Percentiles rank a stretch among this genome's conserved stretches.
These are phyloP conservation scores for Lasiosphaeria ovina DNA, from an alignment of 495 filamentous ascomycete genomes.

Conservation along the genomic window DNA sequence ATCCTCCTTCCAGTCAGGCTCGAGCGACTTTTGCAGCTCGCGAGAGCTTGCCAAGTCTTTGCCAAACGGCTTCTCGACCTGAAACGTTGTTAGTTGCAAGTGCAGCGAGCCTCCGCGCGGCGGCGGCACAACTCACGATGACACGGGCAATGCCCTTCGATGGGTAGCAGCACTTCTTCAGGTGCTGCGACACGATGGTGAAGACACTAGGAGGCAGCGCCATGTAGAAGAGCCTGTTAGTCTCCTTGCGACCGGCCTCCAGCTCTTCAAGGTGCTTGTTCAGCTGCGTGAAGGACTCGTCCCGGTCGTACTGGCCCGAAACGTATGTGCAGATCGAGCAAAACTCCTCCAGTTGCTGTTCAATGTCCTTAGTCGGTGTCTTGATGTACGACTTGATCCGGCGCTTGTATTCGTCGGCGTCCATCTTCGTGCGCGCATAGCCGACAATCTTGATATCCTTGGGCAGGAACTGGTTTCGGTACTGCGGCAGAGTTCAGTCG, in stretches of 20 bases:
- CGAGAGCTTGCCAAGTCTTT: conserved; percentile 94
- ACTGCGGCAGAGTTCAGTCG: conserved; percentile 53
- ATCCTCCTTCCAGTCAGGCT: conserved; percentile 98
- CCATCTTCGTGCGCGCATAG: conserved; percentile 99
- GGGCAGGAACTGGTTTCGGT: conserved; percentile 96
- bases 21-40: conserved; percentile 90
- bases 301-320: conserved; percentile 95
- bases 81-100: conserved; percentile 18
- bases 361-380: conserved; percentile 95
- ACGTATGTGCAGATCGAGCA: conserved; percentile 85
- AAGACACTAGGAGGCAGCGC: conserved; percentile 97
- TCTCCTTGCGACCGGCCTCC: conserved; percentile 78
- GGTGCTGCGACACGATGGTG: conserved; percentile 91
- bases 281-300: conserved; percentile 88
- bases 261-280: conserved; percentile 86
- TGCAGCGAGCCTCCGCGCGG: neutral
- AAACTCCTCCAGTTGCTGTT: conserved; percentile 91
- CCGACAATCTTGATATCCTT: conserved; percentile 97
- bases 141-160: conserved; percentile 83
- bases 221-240: conserved; percentile 98
- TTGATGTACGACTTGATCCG: conserved; percentile 98
- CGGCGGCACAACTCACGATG: conserved; percentile 61
- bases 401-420: conserved; percentile 89
- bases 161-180: conserved; percentile 97
- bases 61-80: conserved; percentile 99